Conservation (phyloP, 768 basidiomycete species). For the Paxillus rubicundulus region DNA sequence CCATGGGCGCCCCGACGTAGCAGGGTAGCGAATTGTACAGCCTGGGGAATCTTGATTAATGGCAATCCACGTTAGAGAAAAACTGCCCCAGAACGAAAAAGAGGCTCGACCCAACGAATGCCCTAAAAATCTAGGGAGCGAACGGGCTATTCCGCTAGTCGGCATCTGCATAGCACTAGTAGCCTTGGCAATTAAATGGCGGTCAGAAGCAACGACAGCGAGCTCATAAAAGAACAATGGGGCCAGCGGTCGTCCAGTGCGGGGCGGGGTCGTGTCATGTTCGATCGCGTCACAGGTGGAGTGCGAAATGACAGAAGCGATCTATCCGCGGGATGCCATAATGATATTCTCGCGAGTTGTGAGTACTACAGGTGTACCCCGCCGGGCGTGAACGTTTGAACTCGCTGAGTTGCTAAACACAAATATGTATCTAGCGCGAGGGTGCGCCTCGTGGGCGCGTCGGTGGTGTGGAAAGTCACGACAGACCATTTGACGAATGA, state of each 20-base stretch:
- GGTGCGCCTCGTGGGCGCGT: background rate
- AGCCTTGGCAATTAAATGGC: background rate
- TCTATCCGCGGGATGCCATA: conserved; percentile 13
- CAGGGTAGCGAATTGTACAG: no score
- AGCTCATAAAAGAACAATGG: conserved; percentile 6
- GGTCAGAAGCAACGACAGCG: conserved; percentile 2
- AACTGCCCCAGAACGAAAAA: background rate
- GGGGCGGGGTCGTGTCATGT: conserved; percentile 3
- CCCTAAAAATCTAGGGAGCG: background rate
- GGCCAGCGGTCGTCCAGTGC: conserved; percentile 7
- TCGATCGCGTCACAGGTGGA: conserved; percentile 6
- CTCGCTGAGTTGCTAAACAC: background rate
- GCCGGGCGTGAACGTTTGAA: background rate
- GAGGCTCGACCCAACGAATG: background rate
- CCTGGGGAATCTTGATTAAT: background rate
- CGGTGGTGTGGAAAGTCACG: background rate
- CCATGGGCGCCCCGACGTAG: background rate
- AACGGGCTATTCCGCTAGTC: conserved; percentile 1
- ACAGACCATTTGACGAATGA: conserved; percentile 11
- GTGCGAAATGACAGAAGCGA: background rate
- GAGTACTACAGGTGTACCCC: no score
- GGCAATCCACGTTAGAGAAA: background rate
- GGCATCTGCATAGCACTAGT: background rate
- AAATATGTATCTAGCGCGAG: background rate
- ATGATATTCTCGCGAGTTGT: background rate